These are phyloP conservation scores for Cryptosporidium xiaoi DNA, from an alignment of 169 alveolate genomes.

Conservation along the genomic window DNA sequence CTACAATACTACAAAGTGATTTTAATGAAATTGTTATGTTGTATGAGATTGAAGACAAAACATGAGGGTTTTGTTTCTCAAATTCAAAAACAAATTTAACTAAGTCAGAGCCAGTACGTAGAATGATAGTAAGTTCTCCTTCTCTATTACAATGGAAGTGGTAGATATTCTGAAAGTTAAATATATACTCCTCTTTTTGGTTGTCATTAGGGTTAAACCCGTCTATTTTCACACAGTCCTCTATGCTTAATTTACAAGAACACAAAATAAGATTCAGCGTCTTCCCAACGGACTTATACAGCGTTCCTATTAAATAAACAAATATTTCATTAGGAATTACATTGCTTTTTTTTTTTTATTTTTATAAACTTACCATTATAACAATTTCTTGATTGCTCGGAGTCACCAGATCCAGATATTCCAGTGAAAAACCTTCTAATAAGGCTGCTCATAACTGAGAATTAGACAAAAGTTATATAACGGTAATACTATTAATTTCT, in stretches of 20 bases:
- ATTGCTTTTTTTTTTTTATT: slow-evolving; percentile 2
- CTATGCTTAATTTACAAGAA: slow-evolving; percentile 30
- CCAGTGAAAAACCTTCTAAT: slow-evolving; percentile 41
- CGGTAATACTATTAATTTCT: neutral
- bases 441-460: slow-evolving; percentile 26
- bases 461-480: neutral
- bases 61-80: slow-evolving; percentile 36
- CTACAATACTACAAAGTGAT: slow-evolving; percentile 47
- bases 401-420: neutral
- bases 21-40: slow-evolving; percentile 57
- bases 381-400: neutral
- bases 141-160: slow-evolving; percentile 16
- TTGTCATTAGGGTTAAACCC: slow-evolving; percentile 29
- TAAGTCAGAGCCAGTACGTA: slow-evolving; percentile 24
- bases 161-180: slow-evolving; percentile 43
- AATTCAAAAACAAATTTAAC: slow-evolving; percentile 53
- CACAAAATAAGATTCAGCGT: slow-evolving; percentile 21
- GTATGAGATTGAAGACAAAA: slow-evolving; percentile 14
- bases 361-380: slow-evolving; percentile 59
- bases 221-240: slow-evolving; percentile 15
- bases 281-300: slow-evolving; percentile 52
- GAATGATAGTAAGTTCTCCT: slow-evolving; percentile 49
- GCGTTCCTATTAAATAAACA: slow-evolving; percentile 18
- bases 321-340: neutral
- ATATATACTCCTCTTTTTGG: slow-evolving; percentile 49